phyloP scores from a whole-genome alignment of 805 yeast genomes.

The Candida adriatica region DNA sequence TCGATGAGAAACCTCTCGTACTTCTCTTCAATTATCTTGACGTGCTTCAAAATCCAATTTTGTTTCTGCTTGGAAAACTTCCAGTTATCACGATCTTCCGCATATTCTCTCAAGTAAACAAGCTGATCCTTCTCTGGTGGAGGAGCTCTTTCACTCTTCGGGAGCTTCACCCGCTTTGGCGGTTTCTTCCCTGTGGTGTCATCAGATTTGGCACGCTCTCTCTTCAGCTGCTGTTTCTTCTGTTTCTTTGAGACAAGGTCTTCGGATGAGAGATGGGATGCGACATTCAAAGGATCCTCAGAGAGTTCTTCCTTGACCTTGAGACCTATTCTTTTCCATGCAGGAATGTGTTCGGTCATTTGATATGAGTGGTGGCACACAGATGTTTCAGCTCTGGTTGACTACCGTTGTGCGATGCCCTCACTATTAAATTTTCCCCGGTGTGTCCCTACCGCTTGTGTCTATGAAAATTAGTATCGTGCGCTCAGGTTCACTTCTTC shows the following conservation, averaged over 20 bases:
- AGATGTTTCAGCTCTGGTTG: background rate
- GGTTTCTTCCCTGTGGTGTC: conserved; percentile 37
- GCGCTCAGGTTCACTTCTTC: too few species aligned
- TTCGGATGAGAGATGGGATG: conserved; percentile 38
- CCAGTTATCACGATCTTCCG: conserved; percentile 56
- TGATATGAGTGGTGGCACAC: background rate
- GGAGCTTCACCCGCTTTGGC: conserved; percentile 63
- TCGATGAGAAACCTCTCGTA: conserved; percentile 44
- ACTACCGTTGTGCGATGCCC: conserved; percentile 1
- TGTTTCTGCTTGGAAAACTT: conserved; percentile 84
- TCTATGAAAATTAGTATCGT: background rate
- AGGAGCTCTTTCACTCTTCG: conserved; percentile 58
- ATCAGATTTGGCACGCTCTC: conserved; percentile 8
- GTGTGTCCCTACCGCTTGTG: background rate
- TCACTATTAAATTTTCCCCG: conserved; percentile 5
- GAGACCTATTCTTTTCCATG: conserved; percentile 78
- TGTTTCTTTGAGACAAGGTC: conserved; percentile 35
- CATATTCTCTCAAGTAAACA: conserved; percentile 52
- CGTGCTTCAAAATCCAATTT: conserved; percentile 71
- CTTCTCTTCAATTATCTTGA: conserved; percentile 41
- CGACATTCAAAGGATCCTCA: conserved; percentile 37
- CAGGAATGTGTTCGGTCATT: conserved; percentile 45
- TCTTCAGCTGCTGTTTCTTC: conserved; percentile 31
- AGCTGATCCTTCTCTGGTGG: conserved; percentile 77
- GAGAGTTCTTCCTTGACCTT: conserved; percentile 43